Evolutionary conservation across 768 basidiomycete species (phyloP), one percentile per base, ranked within the genome.

Genomic region (Xerocomus brunneocitrinus): DNA sequence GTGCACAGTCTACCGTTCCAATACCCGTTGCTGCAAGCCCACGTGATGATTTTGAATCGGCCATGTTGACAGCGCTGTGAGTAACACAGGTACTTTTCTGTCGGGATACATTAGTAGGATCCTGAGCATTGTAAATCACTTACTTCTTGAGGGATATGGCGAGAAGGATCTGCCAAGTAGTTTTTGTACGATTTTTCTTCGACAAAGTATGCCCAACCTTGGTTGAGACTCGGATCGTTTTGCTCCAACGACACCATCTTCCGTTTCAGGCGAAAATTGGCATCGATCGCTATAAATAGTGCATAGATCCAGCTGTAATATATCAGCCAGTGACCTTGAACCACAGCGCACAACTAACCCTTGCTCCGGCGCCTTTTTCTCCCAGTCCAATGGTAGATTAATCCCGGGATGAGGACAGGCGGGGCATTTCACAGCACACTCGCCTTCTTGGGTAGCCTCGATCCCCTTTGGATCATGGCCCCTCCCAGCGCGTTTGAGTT

Each of bases 141-240:
- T 19, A 27, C 27, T 27, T 27, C 27, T 6, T 27, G 27, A 27
- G 27, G 3, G 5, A 27, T 6, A 6, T 27, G 27, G 27, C 19
- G 19, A 19, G 27, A 3, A 27, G 3, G 27, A 6, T 27, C 27
- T 27, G 27, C 27, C 27, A 34, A 36, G 46, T 19, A 48, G 40
- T 6, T 14, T 24, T 61, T 51, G 49, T 69, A 72, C 10, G 24
- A 14, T 0, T 6, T 14, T 5, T 60, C 54, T 22, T 68, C 62
- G 3, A 69, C 60, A 34, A 69, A 64, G 31, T 67, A 35, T 35
- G 34, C 34, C 34, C 34, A 35, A 5, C 34, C 34, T 14, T 14
- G 34, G 13, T 13, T 35, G 6, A 69, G 59, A 8, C 57, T 52
- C 0, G 67, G 62, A 46, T 69, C 65, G 0, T 43, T 19, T 1